Evolutionary conservation across 495 filamentous ascomycete genomes (phyloP).

Genomic region (Pyrenula massariospora): DNA sequence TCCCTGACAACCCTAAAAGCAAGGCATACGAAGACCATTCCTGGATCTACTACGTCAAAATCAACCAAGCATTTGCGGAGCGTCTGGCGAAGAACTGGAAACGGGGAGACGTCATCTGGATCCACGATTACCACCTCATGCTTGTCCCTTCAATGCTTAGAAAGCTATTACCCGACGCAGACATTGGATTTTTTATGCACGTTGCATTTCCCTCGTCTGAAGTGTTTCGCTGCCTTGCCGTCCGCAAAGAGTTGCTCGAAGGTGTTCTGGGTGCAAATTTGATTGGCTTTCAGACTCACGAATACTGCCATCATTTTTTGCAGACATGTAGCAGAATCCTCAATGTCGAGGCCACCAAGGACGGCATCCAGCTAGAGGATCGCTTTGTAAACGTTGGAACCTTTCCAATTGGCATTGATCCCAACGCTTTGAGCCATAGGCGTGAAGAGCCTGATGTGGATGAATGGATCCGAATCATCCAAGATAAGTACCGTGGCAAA

Average conservation of each 20-base stretch:
- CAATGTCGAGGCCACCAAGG: conserved; percentile 71
- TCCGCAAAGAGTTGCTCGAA: conserved; percentile 73
- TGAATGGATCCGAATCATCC: conserved; percentile 66
- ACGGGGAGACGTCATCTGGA: conserved; percentile 79
- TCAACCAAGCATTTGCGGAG: conserved; percentile 86
- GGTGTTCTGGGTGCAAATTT: conserved; percentile 86
- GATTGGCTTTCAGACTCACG: conserved; percentile 81
- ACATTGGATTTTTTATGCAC: conserved; percentile 92
- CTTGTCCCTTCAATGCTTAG: conserved; percentile 88
- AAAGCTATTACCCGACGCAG: conserved; percentile 71
- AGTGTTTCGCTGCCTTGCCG: conserved; percentile 79
- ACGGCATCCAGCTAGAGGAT: conserved; percentile 83
- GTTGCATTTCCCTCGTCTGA: conserved; percentile 92
- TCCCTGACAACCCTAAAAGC: conserved; percentile 92
- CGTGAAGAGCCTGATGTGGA: conserved; percentile 63
- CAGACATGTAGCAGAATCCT: conserved; percentile 87
- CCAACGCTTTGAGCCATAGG: conserved; percentile 56
- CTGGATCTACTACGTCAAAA: conserved; percentile 82
- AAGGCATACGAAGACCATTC: conserved; percentile 95
- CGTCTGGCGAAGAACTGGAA: conserved; percentile 85
- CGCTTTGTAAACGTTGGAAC: conserved; percentile 73
- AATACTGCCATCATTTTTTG: conserved; percentile 87
- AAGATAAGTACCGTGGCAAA: conserved; percentile 71
- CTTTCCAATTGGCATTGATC: conserved; percentile 52
- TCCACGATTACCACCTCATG: conserved; percentile 88